phyloP scores from a whole-genome alignment of 441 rosid genomes.

The Gossypium schwendimanii region DNA sequence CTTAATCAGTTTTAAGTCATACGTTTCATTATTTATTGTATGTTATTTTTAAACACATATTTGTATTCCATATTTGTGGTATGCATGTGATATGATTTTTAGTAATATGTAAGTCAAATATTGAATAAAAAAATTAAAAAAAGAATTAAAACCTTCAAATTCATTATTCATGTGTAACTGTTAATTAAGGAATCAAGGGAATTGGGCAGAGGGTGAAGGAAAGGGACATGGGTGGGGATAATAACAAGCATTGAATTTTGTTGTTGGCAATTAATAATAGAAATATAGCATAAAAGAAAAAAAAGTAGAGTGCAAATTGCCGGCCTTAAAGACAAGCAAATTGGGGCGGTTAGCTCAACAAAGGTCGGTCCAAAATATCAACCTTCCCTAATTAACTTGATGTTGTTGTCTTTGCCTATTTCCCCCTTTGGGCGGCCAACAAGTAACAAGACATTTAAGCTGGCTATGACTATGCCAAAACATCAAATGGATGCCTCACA shows the following conservation, averaged over 20 bases:
- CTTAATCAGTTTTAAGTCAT: too few relatives aligned
- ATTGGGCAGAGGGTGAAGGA: conserved; percentile 15
- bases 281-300: background rate
- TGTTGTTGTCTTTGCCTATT: conserved; percentile 28
- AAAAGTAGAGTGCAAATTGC: background rate
- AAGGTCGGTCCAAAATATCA: conserved; percentile 8
- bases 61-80: too few relatives aligned
- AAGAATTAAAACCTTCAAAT: background rate
- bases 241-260: conserved; percentile 13
- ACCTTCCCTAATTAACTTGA: conserved; percentile 5
- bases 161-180: background rate
- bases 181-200: conserved; percentile 8
- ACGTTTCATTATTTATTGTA: too few relatives aligned
- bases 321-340: conserved; percentile 20
- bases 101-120: background rate
- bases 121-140: background rate
- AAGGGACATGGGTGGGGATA: conserved; percentile 16
- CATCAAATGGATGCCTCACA: background rate
- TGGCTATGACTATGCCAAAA: conserved; percentile 8
- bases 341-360: conserved; percentile 23
- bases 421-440: conserved; percentile 44
- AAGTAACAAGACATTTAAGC: conserved; percentile 35
- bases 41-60: too few relatives aligned
- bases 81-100: too few relatives aligned
- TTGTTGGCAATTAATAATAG: background rate